Percentiles rank a stretch among this genome's conserved stretches.
Conservation (phyloP, 2,329 filamentous ascomycete genomes). For the Monosporascus sp. region DNA sequence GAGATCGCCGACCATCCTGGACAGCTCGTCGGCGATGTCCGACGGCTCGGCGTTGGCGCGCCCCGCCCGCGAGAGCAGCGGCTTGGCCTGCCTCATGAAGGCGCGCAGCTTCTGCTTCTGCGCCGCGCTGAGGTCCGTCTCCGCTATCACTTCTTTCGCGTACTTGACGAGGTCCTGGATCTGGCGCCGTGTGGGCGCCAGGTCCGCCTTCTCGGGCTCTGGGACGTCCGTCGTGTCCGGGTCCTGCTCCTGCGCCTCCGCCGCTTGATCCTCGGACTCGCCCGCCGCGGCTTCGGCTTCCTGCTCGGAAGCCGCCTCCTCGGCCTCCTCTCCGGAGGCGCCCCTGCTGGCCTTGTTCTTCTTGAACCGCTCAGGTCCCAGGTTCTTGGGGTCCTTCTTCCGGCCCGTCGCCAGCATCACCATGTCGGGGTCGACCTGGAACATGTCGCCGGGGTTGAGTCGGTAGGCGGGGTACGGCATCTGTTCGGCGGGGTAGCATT, state of each 20-base stretch:
- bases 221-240: slow-evolving; percentile 31
- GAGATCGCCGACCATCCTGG: slow-evolving; percentile 42
- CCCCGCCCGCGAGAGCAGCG: slow-evolving; percentile 52
- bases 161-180: slow-evolving; percentile 50
- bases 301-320: slow-evolving; percentile 7
- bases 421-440: slow-evolving; percentile 85
- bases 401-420: slow-evolving; percentile 85
- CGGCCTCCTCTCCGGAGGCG: slow-evolving; percentile 20
- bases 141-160: slow-evolving; percentile 56
- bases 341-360: slow-evolving; percentile 15
- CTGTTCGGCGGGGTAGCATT: slow-evolving; percentile 38
- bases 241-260: slow-evolving; percentile 29
- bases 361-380: slow-evolving; percentile 18
- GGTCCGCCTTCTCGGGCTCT: slow-evolving; percentile 16
- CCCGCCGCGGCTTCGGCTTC: slow-evolving; percentile 14
- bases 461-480: slow-evolving; percentile 90
- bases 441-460: slow-evolving; percentile 96
- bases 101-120: slow-evolving; percentile 70
- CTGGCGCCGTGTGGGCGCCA: slow-evolving; percentile 25
- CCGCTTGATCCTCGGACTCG: slow-evolving; percentile 17
- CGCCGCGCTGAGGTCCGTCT: slow-evolving; percentile 56
- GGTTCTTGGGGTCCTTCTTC: slow-evolving; percentile 45
- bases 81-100: slow-evolving; percentile 62
- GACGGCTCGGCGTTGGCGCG: slow-evolving; percentile 26
- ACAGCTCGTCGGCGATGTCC: slow-evolving; percentile 50